These are phyloP conservation scores for Thielaviopsis punctulata DNA, from an alignment of 2,329 filamentous ascomycete species.

Conservation along the genomic window DNA sequence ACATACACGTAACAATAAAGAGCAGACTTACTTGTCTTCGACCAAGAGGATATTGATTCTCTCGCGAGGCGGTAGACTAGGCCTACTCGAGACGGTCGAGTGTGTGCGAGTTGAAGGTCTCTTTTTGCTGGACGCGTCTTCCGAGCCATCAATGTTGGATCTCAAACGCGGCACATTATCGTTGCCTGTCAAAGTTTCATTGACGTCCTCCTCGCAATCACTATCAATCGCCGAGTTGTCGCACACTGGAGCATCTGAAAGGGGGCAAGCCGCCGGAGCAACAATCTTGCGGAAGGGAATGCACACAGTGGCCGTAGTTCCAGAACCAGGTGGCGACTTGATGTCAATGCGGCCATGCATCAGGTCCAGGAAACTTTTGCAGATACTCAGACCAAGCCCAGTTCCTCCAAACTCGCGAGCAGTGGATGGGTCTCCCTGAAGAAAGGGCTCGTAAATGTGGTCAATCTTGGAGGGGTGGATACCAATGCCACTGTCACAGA, in stretches of 20 bases:
- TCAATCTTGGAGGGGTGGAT: slow-evolving; percentile 62
- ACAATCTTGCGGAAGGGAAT: slow-evolving; percentile 58
- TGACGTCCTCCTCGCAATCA: background rate
- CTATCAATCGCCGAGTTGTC: slow-evolving; percentile 12
- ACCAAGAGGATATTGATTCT: slow-evolving; percentile 58
- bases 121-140: slow-evolving; percentile 13
- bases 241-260: background rate
- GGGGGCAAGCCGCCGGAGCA: background rate
- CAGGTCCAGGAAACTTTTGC: slow-evolving; percentile 61
- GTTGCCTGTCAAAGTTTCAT: background rate
- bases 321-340: slow-evolving; percentile 46
- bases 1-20: background rate
- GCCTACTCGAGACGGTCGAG: slow-evolving; percentile 24
- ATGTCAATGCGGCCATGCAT: slow-evolving; percentile 64
- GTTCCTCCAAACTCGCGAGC: slow-evolving; percentile 65
- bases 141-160: background rate
- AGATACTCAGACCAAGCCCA: slow-evolving; percentile 62
- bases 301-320: slow-evolving; percentile 60
- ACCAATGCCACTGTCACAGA: slow-evolving; percentile 67
- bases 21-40: slow-evolving; percentile 52
- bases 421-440: slow-evolving; percentile 65
- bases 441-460: slow-evolving; percentile 63
- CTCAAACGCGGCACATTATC: background rate
- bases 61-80: slow-evolving; percentile 23
- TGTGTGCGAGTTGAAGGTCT: slow-evolving; percentile 12